Evolutionary conservation across 352 stramenopile species (phyloP), one percentile per base, ranked within the genome.

Genomic region (Phytophthora sojae): DNA sequence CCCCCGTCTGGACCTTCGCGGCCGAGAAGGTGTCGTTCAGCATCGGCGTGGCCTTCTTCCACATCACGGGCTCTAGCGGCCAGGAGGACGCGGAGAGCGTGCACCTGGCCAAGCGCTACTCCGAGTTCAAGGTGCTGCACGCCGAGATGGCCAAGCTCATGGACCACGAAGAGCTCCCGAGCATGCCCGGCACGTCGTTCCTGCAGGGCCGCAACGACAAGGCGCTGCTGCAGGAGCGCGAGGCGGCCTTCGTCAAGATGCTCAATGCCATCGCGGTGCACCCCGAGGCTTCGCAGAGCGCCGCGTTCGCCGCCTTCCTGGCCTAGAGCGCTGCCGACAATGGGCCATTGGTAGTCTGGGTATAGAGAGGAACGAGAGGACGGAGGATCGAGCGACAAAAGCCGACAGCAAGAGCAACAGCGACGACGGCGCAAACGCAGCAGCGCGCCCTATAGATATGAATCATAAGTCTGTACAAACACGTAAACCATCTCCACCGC

Each of bases 41-140:
- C 2, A 56, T 77, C 15, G 73, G 69, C 57, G 49, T 80, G 25
- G 73, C 73, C 30, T 90, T 79, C 75, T 92, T 89, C 75, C 77
- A 81, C 70, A 83, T 86, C 64, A 64, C 67, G 29, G 79, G 75
- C 35, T 80, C 55, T 17, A 80, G 79, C 65, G 54, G 50, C 21
- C 57, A 82, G 26, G 80, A 82, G 17, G 75, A 80, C 44, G 70
- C 82, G 26, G 26, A 39, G 32, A 14, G 12, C 9, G 42, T 82
- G 26, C 67, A 75, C 61, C 54, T 92, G 35, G 73, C 77, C 50
- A 94, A 94, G 72, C 82, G 86, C 50, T 94, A 88, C 75, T 92
- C 86, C 42, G 85, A 94, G 54, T 94, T 94, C 71, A 92, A 92
- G 74, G 52, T 72, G 26, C 73, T 94, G 21, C 80, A 92, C 61